Evolutionary conservation across 2,329 filamentous ascomycete species (phyloP).

Genomic region (Samsoniella hepiali): DNA sequence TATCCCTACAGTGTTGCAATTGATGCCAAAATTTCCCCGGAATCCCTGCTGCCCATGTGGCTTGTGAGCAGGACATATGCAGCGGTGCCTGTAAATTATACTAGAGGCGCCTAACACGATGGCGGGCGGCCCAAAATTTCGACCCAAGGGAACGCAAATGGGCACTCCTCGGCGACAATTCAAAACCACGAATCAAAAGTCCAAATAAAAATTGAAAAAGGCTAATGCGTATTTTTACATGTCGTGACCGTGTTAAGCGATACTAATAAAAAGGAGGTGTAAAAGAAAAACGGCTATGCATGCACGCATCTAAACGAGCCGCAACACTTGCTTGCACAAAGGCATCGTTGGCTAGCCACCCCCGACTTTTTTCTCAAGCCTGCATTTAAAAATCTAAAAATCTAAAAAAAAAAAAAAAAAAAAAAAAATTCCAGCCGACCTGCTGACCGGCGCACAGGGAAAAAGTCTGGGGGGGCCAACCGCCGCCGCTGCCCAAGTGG

Average conservation of each 20-base stretch:
- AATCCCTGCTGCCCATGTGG: neutral
- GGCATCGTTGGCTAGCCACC: neutral
- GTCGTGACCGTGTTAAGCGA: too few relatives aligned
- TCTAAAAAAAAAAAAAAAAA: neutral
- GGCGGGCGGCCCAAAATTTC: neutral
- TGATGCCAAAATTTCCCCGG: neutral
- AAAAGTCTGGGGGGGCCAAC: neutral
- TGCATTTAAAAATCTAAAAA: neutral
- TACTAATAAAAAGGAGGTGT: neutral
- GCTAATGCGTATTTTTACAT: too few relatives aligned
- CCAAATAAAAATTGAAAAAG: too few relatives aligned
- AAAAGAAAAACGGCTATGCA: neutral
- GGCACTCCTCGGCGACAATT: too few relatives aligned
- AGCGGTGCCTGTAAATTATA: neutral
- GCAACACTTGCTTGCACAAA: too few relatives aligned
- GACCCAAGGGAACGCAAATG: too few relatives aligned
- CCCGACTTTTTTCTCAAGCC: neutral
- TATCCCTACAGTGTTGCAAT: neutral
- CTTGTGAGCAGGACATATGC: neutral
- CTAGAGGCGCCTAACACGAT: too few relatives aligned
- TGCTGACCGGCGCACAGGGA: conserved; percentile 9
- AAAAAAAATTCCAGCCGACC: conserved; percentile 5
- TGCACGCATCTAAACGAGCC: neutral
- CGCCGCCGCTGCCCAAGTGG: conserved; percentile 12
- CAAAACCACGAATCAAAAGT: too few relatives aligned